phyloP scores from a whole-genome alignment of 768 basidiomycete genomes.

The Mrakia blollopis region DNA sequence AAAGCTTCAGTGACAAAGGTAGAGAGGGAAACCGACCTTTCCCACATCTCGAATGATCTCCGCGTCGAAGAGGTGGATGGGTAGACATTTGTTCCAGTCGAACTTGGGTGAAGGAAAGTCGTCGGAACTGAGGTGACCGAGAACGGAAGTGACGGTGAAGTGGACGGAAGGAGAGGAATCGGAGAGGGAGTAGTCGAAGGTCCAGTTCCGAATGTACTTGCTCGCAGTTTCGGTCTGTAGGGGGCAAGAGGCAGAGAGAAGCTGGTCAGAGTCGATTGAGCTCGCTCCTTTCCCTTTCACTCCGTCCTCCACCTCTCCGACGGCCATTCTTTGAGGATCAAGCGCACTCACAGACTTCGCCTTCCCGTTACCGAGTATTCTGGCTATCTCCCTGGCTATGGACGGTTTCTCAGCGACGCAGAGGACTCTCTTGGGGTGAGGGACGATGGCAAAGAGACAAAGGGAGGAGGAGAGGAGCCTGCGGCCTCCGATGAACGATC shows the following conservation, averaged over 20 bases:
- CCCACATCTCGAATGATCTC: conserved; percentile 57
- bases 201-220: not conserved
- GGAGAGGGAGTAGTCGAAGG: not conserved
- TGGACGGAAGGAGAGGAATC: not conserved
- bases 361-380: conserved; percentile 85
- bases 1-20: not conserved
- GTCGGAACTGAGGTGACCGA: not conserved
- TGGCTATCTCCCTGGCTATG: conserved; percentile 79
- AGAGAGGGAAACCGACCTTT: conserved; percentile 41
- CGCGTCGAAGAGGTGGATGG: conserved; percentile 82
- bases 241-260: not conserved
- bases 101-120: not conserved
- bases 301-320: not conserved
- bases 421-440: conserved; percentile 51
- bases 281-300: not conserved
- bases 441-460: not conserved
- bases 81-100: conserved; percentile 56
- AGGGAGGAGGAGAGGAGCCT: no score
- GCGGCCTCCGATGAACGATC: no score
- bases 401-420: conserved; percentile 99
- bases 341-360: conserved; percentile 59
- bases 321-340: not conserved
- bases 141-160: not conserved
- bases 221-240: not conserved
- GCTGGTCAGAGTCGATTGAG: not conserved